phyloP scores from a whole-genome alignment of 768 basidiomycete species.

The Boletus reticulatus region DNA sequence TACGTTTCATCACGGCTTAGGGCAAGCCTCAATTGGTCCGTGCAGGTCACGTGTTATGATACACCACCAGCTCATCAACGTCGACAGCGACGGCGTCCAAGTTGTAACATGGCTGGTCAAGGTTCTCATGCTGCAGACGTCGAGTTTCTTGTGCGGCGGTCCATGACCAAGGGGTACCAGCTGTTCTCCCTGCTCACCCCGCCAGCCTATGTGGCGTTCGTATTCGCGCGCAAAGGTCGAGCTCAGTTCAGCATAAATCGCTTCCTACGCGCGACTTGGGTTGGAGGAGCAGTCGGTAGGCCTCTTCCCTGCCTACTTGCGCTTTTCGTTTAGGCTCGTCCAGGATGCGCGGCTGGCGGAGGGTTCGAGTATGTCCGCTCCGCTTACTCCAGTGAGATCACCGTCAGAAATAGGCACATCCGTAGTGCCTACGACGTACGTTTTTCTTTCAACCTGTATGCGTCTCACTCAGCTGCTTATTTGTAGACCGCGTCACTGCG shows the following conservation, averaged over 20 bases:
- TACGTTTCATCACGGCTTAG: conserved; percentile 15
- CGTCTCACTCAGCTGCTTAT: background rate
- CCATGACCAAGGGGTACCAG: conserved; percentile 69
- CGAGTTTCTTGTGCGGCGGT: conserved; percentile 63
- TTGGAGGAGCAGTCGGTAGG: conserved; percentile 57
- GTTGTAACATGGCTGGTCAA: conserved; percentile 16
- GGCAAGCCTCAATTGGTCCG: conserved; percentile 28
- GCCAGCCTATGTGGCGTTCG: conserved; percentile 54
- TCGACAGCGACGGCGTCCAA: conserved; percentile 5
- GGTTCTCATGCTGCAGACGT: conserved; percentile 48
- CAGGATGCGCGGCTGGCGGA: conserved; percentile 46
- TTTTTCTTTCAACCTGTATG: background rate
- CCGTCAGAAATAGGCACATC: conserved; percentile 48
- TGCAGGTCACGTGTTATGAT: conserved; percentile 28
- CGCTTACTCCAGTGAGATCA: conserved; percentile 48
- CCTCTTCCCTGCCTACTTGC: background rate
- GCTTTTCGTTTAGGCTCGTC: background rate
- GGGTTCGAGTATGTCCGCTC: conserved; percentile 62
- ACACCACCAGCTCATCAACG: background rate
- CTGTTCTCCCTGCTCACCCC: conserved; percentile 60
- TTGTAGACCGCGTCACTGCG: conserved; percentile 55
- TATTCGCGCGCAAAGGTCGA: conserved; percentile 54
- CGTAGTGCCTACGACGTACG: conserved; percentile 58
- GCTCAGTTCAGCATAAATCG: conserved; percentile 57
- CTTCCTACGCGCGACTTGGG: conserved; percentile 69